Evolutionary conservation across 495 filamentous ascomycete genomes (phyloP), one percentile per base, ranked within the genome.

Genomic region (Xylaria curta): DNA sequence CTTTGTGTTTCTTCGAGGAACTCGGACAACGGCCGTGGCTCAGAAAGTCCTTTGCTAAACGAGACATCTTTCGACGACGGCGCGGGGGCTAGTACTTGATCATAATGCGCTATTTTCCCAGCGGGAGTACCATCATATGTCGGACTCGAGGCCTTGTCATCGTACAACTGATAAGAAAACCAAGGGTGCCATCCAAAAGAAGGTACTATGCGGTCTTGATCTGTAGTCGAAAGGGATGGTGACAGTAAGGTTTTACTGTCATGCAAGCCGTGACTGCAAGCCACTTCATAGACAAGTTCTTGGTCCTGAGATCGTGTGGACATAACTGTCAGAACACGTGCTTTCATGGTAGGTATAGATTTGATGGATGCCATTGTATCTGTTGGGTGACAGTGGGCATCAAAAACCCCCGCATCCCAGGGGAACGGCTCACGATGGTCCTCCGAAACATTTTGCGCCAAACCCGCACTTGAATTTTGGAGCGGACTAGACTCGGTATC

Each of bases 171-270:
- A 78, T 99, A 87, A 1, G 95, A 96, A 81, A 98, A 99, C 96
- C 96, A 99, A 1, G 97, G 97, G 80, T 99, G 96, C 94, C 95
- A 97, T n/a, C 96, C 96, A 82, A 97, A 99, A 38, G 90, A 91
- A 0, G 96, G 95, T 1, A 98, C 72, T 15, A 97, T 76, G 77
- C 73, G 66, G 49, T 67, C 53, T 64, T 75, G 53, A 42, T 64
- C 61, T n/a, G 66, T 66, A 49, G 51, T 38, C 21, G 65, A 19
- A 26, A 21, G 33, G 31, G 21, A 76, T 38, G 44, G 49, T 56
- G 26, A 70, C 42, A 31, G 78, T 40, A 15, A 54, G 65, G 6
- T 69, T 65, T 21, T 51, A 21, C 67, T 28, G 73, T 78, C 66
- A 17, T 70, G 63, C 71, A 79, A 73, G 66, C 80, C 75, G 15